Conservation (phyloP, 23 red algal species). For the Gracilariopsis chorda region DNA sequence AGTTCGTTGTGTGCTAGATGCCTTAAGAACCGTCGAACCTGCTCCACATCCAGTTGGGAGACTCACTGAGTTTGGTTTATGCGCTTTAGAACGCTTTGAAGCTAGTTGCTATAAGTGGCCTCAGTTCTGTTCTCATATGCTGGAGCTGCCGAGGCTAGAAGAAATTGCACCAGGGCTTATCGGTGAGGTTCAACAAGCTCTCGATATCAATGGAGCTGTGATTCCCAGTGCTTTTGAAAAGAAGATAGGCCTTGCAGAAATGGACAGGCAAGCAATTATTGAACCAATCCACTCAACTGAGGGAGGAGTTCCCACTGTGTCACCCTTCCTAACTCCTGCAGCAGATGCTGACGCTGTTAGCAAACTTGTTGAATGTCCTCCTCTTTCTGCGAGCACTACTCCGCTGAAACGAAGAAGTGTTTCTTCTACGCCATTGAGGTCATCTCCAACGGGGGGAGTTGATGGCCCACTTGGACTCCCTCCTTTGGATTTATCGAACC, state of each 20-base stretch:
- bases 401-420: conserved; percentile 11
- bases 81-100: conserved; percentile 69
- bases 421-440: background rate
- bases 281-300: conserved; percentile 11
- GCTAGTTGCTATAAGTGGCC: conserved; percentile 78
- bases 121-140: conserved; percentile 67
- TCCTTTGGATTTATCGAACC: conserved; percentile 34
- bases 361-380: conserved; percentile 4
- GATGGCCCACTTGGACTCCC: conserved; percentile 39
- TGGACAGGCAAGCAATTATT: background rate
- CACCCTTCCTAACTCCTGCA: conserved; percentile 7
- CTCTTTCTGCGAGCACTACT: conserved; percentile 14
- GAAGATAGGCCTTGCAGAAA: background rate
- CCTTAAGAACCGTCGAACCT: conserved; percentile 59
- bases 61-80: conserved; percentile 76
- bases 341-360: conserved; percentile 14
- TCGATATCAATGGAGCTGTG: conserved; percentile 4
- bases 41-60: conserved; percentile 56
- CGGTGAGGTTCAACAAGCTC: conserved; percentile 1
- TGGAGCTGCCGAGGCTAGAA: conserved; percentile 65
- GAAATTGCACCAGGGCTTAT: conserved; percentile 65
- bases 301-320: conserved; percentile 10
- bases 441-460: background rate
- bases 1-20: conserved; percentile 76
- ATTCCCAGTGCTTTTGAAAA: conserved; percentile 41